phyloP scores from a whole-genome alignment of 768 basidiomycete genomes.

The Guyanaporus albipodus region DNA sequence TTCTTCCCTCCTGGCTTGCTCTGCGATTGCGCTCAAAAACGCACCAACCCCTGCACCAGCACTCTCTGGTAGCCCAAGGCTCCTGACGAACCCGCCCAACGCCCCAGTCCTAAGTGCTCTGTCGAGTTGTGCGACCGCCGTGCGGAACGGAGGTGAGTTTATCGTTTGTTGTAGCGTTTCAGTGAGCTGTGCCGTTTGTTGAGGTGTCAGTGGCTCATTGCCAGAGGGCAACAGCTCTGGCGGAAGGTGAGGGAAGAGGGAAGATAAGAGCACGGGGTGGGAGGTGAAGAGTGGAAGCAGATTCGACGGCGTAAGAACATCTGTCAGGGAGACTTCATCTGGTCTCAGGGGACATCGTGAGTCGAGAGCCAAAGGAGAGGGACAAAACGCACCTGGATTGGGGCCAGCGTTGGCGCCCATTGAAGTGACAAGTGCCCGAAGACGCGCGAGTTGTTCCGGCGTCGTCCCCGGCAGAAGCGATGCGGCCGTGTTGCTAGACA shows the following conservation, averaged over 20 bases:
- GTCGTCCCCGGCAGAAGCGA: slow-evolving; percentile 30
- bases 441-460: slow-evolving; percentile 63
- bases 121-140: slow-evolving; percentile 76
- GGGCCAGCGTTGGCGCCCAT: slow-evolving; percentile 35
- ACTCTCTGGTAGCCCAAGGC: slow-evolving; percentile 79
- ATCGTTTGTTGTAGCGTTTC: slow-evolving; percentile 74
- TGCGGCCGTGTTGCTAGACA: slow-evolving; percentile 5
- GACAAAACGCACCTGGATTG: slow-evolving; percentile 10
- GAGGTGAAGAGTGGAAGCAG: slow-evolving; percentile 66
- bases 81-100: slow-evolving; percentile 67
- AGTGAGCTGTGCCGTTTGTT: slow-evolving; percentile 22
- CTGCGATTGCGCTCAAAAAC: slow-evolving; percentile 77
- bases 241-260: slow-evolving; percentile 80
- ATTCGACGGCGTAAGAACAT: slow-evolving; percentile 73
- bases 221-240: slow-evolving; percentile 66
- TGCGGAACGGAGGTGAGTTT: slow-evolving; percentile 78
- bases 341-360: slow-evolving; percentile 3
- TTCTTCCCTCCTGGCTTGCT: slow-evolving; percentile 59
- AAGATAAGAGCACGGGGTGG: slow-evolving; percentile 62
- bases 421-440: slow-evolving; percentile 51
- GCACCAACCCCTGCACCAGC: slow-evolving; percentile 75
- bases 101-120: slow-evolving; percentile 81
- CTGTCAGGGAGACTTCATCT: slow-evolving; percentile 60
- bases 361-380: background rate
- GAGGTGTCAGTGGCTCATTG: slow-evolving; percentile 35